Conservation (phyloP, 1,139 yeast species). For the Candida sp. region DNA sequence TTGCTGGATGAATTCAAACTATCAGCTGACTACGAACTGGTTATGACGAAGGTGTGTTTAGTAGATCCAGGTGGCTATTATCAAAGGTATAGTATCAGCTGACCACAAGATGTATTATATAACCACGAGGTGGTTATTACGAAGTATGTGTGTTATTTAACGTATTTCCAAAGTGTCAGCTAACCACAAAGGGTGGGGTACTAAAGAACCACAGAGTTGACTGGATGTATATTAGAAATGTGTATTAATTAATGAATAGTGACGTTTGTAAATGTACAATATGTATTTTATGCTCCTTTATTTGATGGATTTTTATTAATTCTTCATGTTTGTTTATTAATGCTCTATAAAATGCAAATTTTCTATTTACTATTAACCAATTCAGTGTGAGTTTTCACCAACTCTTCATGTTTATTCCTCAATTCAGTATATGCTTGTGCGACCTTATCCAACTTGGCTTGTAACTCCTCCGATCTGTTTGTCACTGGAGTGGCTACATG, state of each 20-base stretch:
- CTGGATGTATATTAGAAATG: background rate
- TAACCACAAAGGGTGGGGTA: too few species aligned
- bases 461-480: slow-evolving; percentile 22
- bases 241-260: background rate
- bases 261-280: background rate
- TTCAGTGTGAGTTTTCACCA: slow-evolving; percentile 51
- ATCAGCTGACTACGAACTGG: too few species aligned
- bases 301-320: slow-evolving; percentile 46
- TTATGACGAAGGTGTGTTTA: too few species aligned
- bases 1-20: too few species aligned
- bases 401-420: slow-evolving; percentile 57
- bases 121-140: too few species aligned
- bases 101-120: too few species aligned
- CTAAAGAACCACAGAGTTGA: too few species aligned
- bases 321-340: slow-evolving; percentile 61
- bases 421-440: slow-evolving; percentile 58
- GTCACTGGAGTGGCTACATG: slow-evolving; percentile 7
- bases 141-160: too few species aligned
- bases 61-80: too few species aligned
- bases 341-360: slow-evolving; percentile 48
- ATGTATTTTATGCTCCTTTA: too few species aligned
- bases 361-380: slow-evolving; percentile 14
- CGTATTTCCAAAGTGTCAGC: too few species aligned
- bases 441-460: slow-evolving; percentile 45
- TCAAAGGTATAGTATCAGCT: too few species aligned